These are phyloP conservation scores for Lactarius tabidus DNA, from an alignment of 768 basidiomycete species.

Conservation along the genomic window DNA sequence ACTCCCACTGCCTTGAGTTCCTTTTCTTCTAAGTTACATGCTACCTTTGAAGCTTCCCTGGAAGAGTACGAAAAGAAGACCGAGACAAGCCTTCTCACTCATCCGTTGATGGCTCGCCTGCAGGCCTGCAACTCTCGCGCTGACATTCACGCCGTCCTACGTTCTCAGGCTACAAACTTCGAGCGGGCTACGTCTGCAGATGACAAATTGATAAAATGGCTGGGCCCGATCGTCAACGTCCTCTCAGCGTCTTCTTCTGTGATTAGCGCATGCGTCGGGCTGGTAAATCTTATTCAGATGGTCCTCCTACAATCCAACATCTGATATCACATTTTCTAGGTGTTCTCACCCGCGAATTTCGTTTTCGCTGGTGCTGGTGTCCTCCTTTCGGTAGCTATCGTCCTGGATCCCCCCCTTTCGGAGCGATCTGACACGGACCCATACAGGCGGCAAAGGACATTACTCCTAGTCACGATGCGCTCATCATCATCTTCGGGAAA, in stretches of 20 bases:
- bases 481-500: neutral
- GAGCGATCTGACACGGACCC: neutral
- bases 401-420: neutral
- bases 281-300: neutral
- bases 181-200: neutral
- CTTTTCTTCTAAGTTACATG: no score
- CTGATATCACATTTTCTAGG: neutral
- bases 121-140: no score
- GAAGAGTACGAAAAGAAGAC: no score
- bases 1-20: no score
- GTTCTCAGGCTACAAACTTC: no score
- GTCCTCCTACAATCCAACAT: neutral
- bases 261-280: neutral
- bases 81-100: no score
- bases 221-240: neutral
- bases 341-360: neutral
- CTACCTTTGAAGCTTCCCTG: no score
- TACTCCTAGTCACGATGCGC: neutral
- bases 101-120: no score
- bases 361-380: neutral
- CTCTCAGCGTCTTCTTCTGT: neutral
- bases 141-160: no score
- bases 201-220: neutral
- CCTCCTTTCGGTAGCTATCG: neutral
- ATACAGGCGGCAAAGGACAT: neutral